Percentiles rank a stretch among this genome's conserved stretches.
These are phyloP conservation scores for Vigna unguiculata DNA, from an alignment of 306 rosid species.

Conservation along the genomic window DNA sequence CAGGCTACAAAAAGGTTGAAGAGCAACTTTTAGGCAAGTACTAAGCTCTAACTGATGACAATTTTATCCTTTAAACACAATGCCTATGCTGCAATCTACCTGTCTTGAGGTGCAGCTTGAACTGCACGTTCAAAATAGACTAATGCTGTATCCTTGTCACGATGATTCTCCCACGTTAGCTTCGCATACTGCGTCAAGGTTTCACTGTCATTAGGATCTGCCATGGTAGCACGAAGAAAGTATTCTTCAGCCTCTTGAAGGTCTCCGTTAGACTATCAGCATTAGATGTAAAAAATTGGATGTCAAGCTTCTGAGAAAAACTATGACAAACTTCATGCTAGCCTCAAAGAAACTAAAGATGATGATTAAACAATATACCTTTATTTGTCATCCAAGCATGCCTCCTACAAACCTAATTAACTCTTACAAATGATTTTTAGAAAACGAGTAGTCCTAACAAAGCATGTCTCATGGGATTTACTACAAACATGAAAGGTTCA, in stretches of 20 bases:
- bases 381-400: background rate
- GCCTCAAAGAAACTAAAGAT: slow-evolving; percentile 1
- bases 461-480: slow-evolving; percentile 8
- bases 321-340: slow-evolving; percentile 20
- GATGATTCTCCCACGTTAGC: slow-evolving; percentile 75
- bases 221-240: slow-evolving; percentile 65
- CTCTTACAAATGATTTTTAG: background rate
- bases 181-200: slow-evolving; percentile 68
- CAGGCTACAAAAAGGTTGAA: slow-evolving; percentile 19
- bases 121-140: slow-evolving; percentile 77
- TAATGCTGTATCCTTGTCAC: slow-evolving; percentile 69
- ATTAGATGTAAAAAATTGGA: slow-evolving; percentile 26
- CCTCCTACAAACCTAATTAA: background rate
- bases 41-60: slow-evolving; percentile 26
- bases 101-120: slow-evolving; percentile 66
- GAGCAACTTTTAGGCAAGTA: slow-evolving; percentile 15
- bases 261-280: slow-evolving; percentile 76
- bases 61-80: background rate
- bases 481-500: background rate
- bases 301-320: slow-evolving; percentile 30
- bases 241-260: slow-evolving; percentile 79
- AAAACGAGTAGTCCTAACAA: background rate
- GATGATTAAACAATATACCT: background rate
- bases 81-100: slow-evolving; percentile 84
- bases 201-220: slow-evolving; percentile 81